These are phyloP conservation scores for Jatropha podagrica DNA, from an alignment of 441 rosid species.

Conservation along the genomic window DNA sequence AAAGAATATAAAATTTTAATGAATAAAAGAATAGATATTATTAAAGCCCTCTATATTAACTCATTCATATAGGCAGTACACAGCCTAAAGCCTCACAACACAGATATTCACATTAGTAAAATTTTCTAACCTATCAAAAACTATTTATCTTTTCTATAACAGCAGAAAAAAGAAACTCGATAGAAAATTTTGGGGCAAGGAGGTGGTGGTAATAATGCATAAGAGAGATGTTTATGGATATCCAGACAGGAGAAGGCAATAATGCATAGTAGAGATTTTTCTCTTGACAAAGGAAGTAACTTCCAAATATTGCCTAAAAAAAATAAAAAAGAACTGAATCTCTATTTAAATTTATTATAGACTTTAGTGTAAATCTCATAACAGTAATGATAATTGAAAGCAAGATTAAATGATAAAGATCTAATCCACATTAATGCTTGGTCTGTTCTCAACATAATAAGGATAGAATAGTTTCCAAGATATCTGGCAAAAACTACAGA, in stretches of 20 bases:
- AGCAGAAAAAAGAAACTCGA: not conserved
- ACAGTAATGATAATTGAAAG: constrained; percentile 3
- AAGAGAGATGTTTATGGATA: not conserved
- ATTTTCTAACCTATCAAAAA: not conserved
- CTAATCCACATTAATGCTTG: not conserved
- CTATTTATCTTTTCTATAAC: not conserved
- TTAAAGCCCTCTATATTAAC: not conserved
- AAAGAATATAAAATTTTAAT: constrained; percentile 5
- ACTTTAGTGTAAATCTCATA: not conserved
- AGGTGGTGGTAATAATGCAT: not conserved
- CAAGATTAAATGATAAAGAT: not conserved
- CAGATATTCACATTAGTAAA: not conserved
- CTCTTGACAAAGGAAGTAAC: not conserved
- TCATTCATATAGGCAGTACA: not conserved
- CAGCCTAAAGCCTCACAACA: not conserved
- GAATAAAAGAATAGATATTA: not conserved
- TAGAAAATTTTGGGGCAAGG: not conserved
- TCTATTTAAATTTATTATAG: not conserved
- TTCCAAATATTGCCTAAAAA: not conserved
- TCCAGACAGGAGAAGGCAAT: not conserved
- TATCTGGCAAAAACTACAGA: not conserved
- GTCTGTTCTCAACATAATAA: not conserved
- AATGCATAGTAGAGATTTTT: too few relatives aligned
- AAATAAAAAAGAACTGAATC: constrained; percentile 7
- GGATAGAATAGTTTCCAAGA: not conserved